These are phyloP conservation scores for Eucalyptus pauciflora DNA, from an alignment of 345 rosid species.

Conservation along the genomic window DNA sequence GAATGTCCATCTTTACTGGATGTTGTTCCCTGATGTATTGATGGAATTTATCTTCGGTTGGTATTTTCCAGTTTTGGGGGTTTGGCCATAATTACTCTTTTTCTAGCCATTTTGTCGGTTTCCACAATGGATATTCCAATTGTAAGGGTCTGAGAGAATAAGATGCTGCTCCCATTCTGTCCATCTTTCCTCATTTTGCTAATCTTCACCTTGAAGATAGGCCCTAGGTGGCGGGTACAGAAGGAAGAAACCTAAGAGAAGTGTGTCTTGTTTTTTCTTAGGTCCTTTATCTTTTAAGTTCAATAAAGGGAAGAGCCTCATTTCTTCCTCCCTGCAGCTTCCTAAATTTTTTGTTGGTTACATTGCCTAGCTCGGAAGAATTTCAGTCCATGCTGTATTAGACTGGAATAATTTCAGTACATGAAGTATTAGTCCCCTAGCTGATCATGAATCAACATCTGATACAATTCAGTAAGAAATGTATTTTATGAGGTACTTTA, in stretches of 20 bases:
- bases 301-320: neutral
- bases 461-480: neutral
- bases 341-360: neutral
- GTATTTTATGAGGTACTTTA: neutral
- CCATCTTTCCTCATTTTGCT: neutral
- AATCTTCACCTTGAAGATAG: neutral
- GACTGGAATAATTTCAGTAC: neutral
- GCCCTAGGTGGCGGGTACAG: neutral
- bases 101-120: neutral
- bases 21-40: neutral
- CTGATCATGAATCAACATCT: neutral
- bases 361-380: neutral
- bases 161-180: neutral
- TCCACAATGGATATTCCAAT: neutral
- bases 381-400: neutral
- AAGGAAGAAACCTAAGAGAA: neutral
- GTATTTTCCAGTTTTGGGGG: neutral
- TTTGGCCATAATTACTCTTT: neutral
- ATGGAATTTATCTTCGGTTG: neutral
- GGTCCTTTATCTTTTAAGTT: neutral
- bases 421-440: neutral
- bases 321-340: neutral
- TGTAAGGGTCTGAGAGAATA: neutral
- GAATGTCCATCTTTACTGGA: neutral
- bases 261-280: neutral